Conservation (phyloP, 2,329 filamentous ascomycete species). For the Fusarium nygamai region DNA sequence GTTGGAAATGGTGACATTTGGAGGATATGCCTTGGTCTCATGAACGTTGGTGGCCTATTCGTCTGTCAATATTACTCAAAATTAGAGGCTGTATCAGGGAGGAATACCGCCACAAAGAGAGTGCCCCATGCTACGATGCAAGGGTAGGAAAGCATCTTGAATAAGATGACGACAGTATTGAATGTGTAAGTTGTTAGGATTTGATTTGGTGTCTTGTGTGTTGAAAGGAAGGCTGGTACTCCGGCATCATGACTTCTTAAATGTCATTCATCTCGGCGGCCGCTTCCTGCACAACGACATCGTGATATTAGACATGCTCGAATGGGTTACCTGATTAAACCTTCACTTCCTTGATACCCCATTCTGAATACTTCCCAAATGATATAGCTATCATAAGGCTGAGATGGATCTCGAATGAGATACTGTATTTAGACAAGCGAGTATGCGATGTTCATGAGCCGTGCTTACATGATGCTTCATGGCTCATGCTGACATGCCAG, state of each 20-base stretch:
- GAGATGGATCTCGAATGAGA: neutral
- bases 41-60: neutral
- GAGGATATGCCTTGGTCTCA: neutral
- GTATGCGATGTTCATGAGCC: neutral
- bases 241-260: neutral
- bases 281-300: neutral
- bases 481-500: neutral
- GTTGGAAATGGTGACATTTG: conserved; percentile 9
- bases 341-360: no score
- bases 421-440: neutral
- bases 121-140: neutral
- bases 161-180: neutral
- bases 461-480: neutral
- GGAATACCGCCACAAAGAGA: neutral
- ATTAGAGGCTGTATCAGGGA: rapidly evolving
- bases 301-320: neutral
- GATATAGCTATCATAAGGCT: neutral
- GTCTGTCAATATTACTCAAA: neutral
- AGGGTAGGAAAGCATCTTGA: neutral
- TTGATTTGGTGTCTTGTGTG: neutral
- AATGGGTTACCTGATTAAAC: neutral
- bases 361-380: neutral
- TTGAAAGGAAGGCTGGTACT: neutral
- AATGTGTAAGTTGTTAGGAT: neutral
- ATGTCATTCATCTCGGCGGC: neutral